Conservation (phyloP, 495 filamentous ascomycete genomes). For the Aspergillus homomorphus region DNA sequence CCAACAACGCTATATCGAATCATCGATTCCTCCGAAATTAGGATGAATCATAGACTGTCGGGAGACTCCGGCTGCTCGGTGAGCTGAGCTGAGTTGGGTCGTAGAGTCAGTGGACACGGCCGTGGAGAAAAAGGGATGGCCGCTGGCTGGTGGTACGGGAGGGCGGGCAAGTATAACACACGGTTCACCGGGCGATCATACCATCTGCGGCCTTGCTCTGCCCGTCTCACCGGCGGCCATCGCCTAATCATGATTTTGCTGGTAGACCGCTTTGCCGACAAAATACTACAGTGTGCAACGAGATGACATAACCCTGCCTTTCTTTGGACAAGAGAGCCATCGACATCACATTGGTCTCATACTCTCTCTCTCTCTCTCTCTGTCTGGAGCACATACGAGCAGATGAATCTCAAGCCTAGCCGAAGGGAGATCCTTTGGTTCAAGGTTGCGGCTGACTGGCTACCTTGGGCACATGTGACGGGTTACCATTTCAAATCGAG, state of each 20-base stretch:
- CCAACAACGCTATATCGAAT: too few relatives aligned
- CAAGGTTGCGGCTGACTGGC: not conserved
- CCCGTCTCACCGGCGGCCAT: not conserved
- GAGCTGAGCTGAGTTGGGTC: not conserved
- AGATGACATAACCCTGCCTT: not conserved
- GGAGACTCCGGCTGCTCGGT: not conserved
- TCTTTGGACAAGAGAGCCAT: not conserved
- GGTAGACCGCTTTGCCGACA: not conserved
- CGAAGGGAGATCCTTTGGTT: not conserved
- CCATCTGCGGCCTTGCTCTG: not conserved
- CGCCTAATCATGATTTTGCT: not conserved
- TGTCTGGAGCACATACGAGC: too few relatives aligned
- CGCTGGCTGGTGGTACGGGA: not conserved
- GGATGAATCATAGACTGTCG: not conserved
- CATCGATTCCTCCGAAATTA: slow-evolving; percentile 1
- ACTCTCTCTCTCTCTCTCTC: too few relatives aligned
- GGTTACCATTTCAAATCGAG: not conserved
- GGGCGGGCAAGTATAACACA: not conserved
- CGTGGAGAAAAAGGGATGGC: not conserved
- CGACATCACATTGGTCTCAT: not conserved
- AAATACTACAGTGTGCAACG: not conserved
- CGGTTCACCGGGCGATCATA: not conserved
- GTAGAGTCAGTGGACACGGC: not conserved
- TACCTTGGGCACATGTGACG: not conserved
- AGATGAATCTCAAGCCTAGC: too few relatives aligned